A percentile compares a stretch with the other conserved stretches of the same genome.
Conservation (phyloP, 2,329 filamentous ascomycete genomes). For the Ilyonectria destructans region DNA sequence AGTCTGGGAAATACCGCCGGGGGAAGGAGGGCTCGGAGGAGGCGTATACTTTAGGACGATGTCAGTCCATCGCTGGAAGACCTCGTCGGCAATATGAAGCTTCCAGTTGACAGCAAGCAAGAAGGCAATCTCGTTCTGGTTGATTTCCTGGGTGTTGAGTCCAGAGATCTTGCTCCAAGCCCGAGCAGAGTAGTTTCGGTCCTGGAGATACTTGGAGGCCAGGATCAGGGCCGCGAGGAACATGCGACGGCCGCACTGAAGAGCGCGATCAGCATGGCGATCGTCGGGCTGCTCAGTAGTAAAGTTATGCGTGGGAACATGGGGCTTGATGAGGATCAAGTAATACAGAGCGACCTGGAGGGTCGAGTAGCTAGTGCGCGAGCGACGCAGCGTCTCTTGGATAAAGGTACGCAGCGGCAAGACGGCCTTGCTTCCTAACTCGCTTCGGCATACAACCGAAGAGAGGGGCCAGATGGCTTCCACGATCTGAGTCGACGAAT, state of each 20-base stretch:
- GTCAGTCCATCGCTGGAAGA: conserved; percentile 95
- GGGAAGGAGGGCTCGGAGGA: conserved; percentile 73
- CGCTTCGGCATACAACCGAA: conserved; percentile 82
- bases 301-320: conserved; percentile 87
- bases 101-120: conserved; percentile 93
- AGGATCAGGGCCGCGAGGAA: conserved; percentile 95
- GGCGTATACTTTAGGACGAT: conserved; percentile 91
- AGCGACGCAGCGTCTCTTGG: conserved; percentile 95
- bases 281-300: conserved; percentile 88
- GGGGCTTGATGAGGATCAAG: conserved; percentile 91
- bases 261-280: conserved; percentile 79
- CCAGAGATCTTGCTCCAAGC: conserved; percentile 99
- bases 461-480: conserved; percentile 97
- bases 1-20: conserved; percentile 62
- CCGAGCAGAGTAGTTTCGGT: conserved; percentile 96
- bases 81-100: conserved; percentile 90
- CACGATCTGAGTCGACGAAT: conserved; percentile 97
- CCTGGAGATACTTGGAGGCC: conserved; percentile 97
- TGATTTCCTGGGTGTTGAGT: conserved; percentile 93
- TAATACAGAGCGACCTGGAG: conserved; percentile 98
- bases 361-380: conserved; percentile 97
- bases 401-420: conserved; percentile 96
- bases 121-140: conserved; percentile 96
- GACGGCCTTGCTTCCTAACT: conserved; percentile 82
- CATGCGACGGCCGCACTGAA: conserved; percentile 98